Percentiles rank a stretch among this genome's conserved stretches.
These are phyloP conservation scores for Catenaria anguillulae DNA, from an alignment of 371 early-diverging fungal species.

Conservation along the genomic window DNA sequence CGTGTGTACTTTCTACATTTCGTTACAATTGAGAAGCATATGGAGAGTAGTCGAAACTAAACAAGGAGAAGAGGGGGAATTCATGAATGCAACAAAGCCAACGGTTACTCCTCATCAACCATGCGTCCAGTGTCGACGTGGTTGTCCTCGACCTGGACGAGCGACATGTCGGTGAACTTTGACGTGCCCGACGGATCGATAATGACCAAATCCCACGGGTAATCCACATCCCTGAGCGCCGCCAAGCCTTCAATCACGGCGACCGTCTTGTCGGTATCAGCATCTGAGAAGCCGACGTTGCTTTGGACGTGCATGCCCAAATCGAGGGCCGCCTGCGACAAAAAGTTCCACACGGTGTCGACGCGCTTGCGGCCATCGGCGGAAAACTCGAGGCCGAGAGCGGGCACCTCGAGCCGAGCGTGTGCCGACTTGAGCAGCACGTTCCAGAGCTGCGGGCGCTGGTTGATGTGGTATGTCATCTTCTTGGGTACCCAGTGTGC, in stretches of 20 bases:
- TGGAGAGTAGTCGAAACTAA: no score
- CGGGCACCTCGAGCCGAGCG: neutral
- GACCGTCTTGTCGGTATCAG: neutral
- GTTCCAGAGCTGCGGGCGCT: constrained; percentile 1
- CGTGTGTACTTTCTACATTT: no score
- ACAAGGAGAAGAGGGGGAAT: no score
- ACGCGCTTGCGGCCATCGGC: neutral
- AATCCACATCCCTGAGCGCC: neutral
- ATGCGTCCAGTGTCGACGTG: neutral
- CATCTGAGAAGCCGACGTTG: neutral
- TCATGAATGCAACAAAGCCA: no score
- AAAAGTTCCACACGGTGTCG: neutral
- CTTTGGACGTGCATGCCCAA: neutral
- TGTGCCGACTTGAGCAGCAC: constrained; percentile 4
- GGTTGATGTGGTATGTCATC: neutral
- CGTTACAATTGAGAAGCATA: no score
- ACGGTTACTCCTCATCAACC: constrained; percentile 45
- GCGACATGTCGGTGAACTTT: neutral
- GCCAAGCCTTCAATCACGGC: neutral
- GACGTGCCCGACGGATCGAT: neutral
- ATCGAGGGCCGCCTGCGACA: neutral
- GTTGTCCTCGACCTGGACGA: neutral
- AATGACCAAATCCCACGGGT: neutral
- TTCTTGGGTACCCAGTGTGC: neutral
- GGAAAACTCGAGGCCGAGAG: neutral